Evolutionary conservation across 108 stramenopile species (phyloP).

Genomic region (Pelagomonas calceolata): DNA sequence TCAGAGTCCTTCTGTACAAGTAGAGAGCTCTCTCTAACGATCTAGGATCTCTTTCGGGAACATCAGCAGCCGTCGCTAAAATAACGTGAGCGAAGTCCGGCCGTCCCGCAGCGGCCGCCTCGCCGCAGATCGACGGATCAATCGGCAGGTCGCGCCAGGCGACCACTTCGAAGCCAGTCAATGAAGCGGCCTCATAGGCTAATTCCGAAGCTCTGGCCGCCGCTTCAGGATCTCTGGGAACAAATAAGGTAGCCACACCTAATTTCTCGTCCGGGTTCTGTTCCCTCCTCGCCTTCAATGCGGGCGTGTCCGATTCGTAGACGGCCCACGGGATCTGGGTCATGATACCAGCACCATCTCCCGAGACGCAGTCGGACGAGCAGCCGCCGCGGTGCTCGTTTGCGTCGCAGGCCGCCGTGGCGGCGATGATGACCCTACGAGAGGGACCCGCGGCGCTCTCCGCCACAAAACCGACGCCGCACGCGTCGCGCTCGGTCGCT

Average conservation of each 20-base stretch:
- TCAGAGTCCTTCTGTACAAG: background rate
- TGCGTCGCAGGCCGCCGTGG: background rate
- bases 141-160: background rate
- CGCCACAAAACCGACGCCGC: conserved; percentile 92
- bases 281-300: conserved; percentile 14
- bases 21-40: background rate
- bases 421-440: conserved; percentile 4
- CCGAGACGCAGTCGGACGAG: conserved; percentile 55
- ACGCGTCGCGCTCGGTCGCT: conserved; percentile 82
- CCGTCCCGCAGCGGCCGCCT: background rate
- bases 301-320: conserved; percentile 25
- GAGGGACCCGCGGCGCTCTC: conserved; percentile 23
- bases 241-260: conserved; percentile 71
- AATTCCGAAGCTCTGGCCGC: conserved; percentile 53
- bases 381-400: conserved; percentile 28
- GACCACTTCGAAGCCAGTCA: conserved; percentile 53
- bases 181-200: conserved; percentile 52
- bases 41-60: too few species aligned
- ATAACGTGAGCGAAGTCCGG: background rate
- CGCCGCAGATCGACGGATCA: background rate
- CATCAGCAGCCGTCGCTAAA: background rate
- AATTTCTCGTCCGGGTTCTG: conserved; percentile 10
- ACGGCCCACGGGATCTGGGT: conserved; percentile 89
- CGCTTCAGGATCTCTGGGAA: conserved; percentile 64
- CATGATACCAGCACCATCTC: conserved; percentile 89